Conservation (phyloP, 805 yeast species). For the Schwanniomyces sp. region DNA sequence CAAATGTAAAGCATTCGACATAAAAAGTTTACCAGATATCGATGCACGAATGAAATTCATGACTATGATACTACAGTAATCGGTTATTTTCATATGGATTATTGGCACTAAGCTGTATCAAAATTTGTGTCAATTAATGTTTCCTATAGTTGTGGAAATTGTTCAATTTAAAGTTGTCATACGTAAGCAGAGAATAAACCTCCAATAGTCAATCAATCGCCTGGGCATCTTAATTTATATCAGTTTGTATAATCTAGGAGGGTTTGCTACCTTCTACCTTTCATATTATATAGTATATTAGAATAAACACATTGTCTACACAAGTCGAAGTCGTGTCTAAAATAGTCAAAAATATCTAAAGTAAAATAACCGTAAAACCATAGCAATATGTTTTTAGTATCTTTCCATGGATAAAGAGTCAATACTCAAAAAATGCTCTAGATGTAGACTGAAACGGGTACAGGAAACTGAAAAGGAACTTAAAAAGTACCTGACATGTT, state of each 20-base stretch:
- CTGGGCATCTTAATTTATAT: background rate
- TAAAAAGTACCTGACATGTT: conserved; percentile 4
- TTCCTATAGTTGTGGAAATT: no score
- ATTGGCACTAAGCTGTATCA: no score
- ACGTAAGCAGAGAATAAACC: no score
- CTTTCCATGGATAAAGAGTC: background rate
- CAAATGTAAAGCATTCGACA: conserved; percentile 36
- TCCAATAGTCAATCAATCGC: background rate
- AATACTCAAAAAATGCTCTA: conserved; percentile 3
- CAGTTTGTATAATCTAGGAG: background rate
- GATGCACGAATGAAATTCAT: background rate
- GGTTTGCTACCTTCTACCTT: background rate
- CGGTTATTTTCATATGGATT: background rate
- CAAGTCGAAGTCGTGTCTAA: background rate
- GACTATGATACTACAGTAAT: background rate
- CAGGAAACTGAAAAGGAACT: conserved; percentile 6
- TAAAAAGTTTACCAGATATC: background rate
- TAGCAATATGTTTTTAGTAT: background rate
- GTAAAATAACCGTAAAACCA: background rate
- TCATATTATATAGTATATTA: background rate
- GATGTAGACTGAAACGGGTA: conserved; percentile 5
- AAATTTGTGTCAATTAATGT: no score
- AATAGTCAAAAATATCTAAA: background rate
- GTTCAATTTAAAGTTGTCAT: no score
- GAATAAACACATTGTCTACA: background rate